Evolutionary conservation across 1,284 basidiomycete genomes (phyloP).

Genomic region (Paramarasmius palmivorus): DNA sequence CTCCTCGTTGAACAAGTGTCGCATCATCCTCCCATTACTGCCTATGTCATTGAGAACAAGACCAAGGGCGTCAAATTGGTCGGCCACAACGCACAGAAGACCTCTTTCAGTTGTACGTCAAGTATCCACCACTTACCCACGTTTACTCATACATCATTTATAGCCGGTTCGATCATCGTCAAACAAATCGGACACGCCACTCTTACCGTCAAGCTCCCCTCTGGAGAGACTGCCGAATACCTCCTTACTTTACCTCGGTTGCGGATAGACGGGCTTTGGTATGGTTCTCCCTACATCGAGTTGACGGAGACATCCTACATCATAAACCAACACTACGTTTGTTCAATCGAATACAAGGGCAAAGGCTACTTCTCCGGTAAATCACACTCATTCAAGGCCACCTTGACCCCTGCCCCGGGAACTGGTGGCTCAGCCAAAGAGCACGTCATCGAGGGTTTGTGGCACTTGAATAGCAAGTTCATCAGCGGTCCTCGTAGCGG

Average conservation of each 20-base stretch:
- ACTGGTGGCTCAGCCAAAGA: slow-evolving; percentile 31
- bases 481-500: slow-evolving; percentile 37
- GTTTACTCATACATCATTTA: slow-evolving; percentile 1
- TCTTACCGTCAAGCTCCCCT: slow-evolving; percentile 68
- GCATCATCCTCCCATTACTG: slow-evolving; percentile 90
- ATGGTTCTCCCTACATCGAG: slow-evolving; percentile 86
- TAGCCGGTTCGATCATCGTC: slow-evolving; percentile 76
- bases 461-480: slow-evolving; percentile 76
- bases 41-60: slow-evolving; percentile 84
- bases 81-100: slow-evolving; percentile 97
- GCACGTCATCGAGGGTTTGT: slow-evolving; percentile 80
- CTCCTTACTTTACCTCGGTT: slow-evolving; percentile 89
- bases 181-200: slow-evolving; percentile 96
- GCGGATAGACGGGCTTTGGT: slow-evolving; percentile 61
- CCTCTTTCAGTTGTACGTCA: slow-evolving; percentile 77
- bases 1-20: slow-evolving; percentile 97
- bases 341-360: slow-evolving; percentile 86
- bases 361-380: slow-evolving; percentile 95
- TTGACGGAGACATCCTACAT: slow-evolving; percentile 86
- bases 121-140: slow-evolving; percentile 5
- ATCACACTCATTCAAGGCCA: slow-evolving; percentile 90
- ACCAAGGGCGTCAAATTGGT: slow-evolving; percentile 78
- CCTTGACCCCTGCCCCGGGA: slow-evolving; percentile 46
- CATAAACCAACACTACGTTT: slow-evolving; percentile 63
- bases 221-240: slow-evolving; percentile 70